These are phyloP conservation scores for Brassica juncea DNA, from an alignment of 345 rosid species.

Conservation along the genomic window DNA sequence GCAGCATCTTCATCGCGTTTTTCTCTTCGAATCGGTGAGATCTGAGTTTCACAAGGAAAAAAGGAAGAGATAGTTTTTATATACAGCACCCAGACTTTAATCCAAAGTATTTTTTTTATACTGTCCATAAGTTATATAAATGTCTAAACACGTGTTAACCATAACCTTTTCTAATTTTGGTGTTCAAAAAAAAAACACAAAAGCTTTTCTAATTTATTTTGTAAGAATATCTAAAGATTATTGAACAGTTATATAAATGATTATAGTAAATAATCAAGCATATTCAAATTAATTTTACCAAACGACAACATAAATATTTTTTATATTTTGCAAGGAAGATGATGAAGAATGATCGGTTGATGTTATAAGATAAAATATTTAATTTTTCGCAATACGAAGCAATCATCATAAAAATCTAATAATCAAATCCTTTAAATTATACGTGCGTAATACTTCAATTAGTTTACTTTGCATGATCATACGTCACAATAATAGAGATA, in stretches of 20 bases:
- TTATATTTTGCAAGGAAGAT: not conserved
- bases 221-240: not conserved
- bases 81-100: constrained; percentile 14
- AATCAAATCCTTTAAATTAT: not conserved
- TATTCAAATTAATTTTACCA: not conserved
- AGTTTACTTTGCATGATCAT: constrained; percentile 12
- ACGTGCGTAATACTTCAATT: not conserved
- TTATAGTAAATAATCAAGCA: not conserved
- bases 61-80: constrained; percentile 15
- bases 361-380: not conserved
- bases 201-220: not conserved
- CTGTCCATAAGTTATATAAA: not conserved
- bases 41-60: constrained; percentile 26
- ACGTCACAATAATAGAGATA: not conserved
- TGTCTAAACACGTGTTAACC: not conserved
- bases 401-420: not conserved
- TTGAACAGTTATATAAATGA: not conserved
- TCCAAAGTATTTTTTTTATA: not conserved
- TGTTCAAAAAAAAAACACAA: no score
- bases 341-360: not conserved
- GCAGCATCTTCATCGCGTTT: constrained; percentile 36
- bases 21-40: constrained; percentile 27
- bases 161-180: not conserved
- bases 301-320: not conserved
- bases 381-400: not conserved